Evolutionary conservation across 2,329 filamentous ascomycete species (phyloP).

Genomic region (Verticillium zaregamsianum): DNA sequence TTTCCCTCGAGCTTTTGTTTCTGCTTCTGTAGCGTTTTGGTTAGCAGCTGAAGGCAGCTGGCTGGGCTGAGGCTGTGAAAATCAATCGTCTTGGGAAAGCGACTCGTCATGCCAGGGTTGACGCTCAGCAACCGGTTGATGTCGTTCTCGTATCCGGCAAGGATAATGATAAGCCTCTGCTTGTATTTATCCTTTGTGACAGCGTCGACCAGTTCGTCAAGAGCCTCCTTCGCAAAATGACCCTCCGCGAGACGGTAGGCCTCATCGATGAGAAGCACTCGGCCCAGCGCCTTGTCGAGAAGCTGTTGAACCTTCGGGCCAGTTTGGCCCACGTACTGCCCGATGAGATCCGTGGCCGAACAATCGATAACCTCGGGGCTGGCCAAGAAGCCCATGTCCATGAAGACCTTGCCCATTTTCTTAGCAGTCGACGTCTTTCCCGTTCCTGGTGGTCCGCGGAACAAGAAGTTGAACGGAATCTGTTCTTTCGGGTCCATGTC

Average conservation of each 20-base stretch:
- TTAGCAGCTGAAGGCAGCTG: conserved; percentile 42
- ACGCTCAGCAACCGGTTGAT: conserved; percentile 59
- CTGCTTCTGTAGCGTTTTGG: conserved; percentile 20
- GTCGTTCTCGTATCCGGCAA: conserved; percentile 65
- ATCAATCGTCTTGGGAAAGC: conserved; percentile 58
- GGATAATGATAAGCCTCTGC: conserved; percentile 59
- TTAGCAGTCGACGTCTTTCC: conserved; percentile 70
- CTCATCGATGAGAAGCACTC: conserved; percentile 68
- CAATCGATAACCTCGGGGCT: conserved; percentile 57
- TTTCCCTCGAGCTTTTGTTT: conserved; percentile 16
- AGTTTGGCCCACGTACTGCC: conserved; percentile 65
- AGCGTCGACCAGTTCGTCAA: conserved; percentile 49
- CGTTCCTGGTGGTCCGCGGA: conserved; percentile 62
- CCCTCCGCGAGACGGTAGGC: conserved; percentile 62
- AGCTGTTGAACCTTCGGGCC: conserved; percentile 59
- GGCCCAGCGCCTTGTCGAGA: conserved; percentile 59
- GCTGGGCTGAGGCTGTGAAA: conserved; percentile 43
- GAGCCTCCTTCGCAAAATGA: conserved; percentile 51
- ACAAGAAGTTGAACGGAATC: conserved; percentile 66
- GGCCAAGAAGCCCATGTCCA: conserved; percentile 63
- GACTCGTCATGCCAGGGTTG: conserved; percentile 60
- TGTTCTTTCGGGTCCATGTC: conserved; percentile 52
- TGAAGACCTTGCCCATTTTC: conserved; percentile 70
- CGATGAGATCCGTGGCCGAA: conserved; percentile 66
- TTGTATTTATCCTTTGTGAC: conserved; percentile 52